phyloP scores from a whole-genome alignment of 805 yeast genomes.

The Blastobotrys attinorum region DNA sequence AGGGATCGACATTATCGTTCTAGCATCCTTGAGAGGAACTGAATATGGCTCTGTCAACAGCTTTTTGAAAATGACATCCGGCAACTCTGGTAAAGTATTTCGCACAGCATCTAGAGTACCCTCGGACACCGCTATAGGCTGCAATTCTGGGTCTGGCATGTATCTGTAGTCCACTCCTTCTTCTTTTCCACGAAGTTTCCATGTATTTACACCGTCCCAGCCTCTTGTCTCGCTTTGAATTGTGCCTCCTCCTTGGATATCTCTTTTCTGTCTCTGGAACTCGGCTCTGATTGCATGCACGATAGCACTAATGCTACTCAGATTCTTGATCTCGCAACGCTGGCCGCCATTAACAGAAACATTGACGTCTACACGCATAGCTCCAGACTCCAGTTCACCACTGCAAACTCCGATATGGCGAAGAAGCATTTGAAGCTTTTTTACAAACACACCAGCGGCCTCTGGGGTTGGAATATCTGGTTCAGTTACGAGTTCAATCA shows the following conservation, averaged over 20 bases:
- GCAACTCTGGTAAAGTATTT: conserved; percentile 41
- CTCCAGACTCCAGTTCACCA: conserved; percentile 91
- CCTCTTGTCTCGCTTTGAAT: conserved; percentile 70
- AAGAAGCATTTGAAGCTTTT: conserved; percentile 68
- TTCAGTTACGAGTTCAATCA: conserved; percentile 83
- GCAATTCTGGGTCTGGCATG: conserved; percentile 90
- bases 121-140: conserved; percentile 42
- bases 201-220: conserved; percentile 76
- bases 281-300: conserved; percentile 66
- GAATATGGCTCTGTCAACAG: conserved; percentile 44
- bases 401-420: conserved; percentile 65
- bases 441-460: conserved; percentile 70
- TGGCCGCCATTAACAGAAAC: conserved; percentile 63
- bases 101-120: conserved; percentile 37
- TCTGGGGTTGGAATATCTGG: conserved; percentile 70
- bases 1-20: conserved; percentile 48
- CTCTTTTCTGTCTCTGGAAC: conserved; percentile 55
- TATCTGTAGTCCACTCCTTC: conserved; percentile 80
- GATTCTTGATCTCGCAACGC: conserved; percentile 82
- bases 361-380: conserved; percentile 91
- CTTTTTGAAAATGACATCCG: conserved; percentile 47
- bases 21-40: conserved; percentile 67
- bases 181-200: conserved; percentile 67
- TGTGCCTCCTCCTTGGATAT: conserved; percentile 34
- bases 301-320: conserved; percentile 78